Evolutionary conservation across 2,329 filamentous ascomycete species (phyloP), one percentile per base, ranked within the genome.

Genomic region (Lizonia empirigonia): DNA sequence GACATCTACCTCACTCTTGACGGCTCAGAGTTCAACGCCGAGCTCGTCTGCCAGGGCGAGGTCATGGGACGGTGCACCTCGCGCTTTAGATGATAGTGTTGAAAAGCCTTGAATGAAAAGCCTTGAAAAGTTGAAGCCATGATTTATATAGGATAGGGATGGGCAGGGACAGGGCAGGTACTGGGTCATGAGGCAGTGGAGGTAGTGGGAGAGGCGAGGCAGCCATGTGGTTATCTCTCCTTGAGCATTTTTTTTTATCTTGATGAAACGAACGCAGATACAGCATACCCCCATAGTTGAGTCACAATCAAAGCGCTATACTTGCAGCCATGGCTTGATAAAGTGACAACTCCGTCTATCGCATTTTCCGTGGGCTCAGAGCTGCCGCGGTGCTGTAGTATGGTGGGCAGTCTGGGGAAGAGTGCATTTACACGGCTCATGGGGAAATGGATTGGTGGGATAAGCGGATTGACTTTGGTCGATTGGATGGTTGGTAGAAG

Each of bases 1-100:
- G 89, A 93, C 67, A 82, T 93, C 69, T 88, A 75, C 76, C 76
- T 99, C 60, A 97, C 94, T 0, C 86, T 99, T 13, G 94, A 99
- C 69, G 94, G 94, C 18, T 96, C 90, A 44, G 94, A 99, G 74
- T 97, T 99, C 80, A 97, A 94, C 65, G 94, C 94, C 44, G 94
- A 97, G 78, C 80, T 99, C 30, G 93, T 97, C n/a, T 99, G 94
- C 78, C 94, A 99, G 75, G 94, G 94, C 68, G 94, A 97, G 76
- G 91, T 99, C 61, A 99, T 97, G 94, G 94, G 94, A 60, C 87
- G 93, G 59, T 97, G 93, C 83, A 88, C 92, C 58, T 90, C 93
- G 53, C 85, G 91, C 71, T 97, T 97, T 82, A 78, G 85, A 75
- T 88, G 77, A 15, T 32, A 2, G 5, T n/a, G 4, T 27, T 16